phyloP scores from a whole-genome alignment of 139 green algal genomes.

The Dunaliella primolecta region DNA sequence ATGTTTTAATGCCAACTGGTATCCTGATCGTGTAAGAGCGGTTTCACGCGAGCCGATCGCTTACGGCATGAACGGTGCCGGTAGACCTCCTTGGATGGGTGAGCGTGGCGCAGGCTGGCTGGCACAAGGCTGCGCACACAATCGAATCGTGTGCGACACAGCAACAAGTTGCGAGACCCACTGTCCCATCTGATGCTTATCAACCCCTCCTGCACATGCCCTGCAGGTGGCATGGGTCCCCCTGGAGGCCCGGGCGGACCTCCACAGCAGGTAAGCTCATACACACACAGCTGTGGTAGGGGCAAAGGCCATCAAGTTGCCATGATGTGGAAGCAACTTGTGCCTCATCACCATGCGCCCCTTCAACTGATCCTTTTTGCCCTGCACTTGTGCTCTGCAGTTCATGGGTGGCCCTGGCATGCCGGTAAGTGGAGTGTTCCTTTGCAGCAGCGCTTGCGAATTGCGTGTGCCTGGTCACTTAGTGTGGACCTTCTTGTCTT shows the following conservation, averaged over 20 bases:
- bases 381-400: background rate
- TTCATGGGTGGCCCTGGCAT: background rate
- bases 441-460: too few relatives aligned
- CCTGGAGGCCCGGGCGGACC: background rate
- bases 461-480: background rate
- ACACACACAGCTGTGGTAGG: background rate
- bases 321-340: background rate
- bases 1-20: too few relatives aligned
- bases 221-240: background rate
- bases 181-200: background rate
- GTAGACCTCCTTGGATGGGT: background rate
- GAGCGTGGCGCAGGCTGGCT: background rate
- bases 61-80: too few relatives aligned
- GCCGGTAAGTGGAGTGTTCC: too few relatives aligned
- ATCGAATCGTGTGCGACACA: too few relatives aligned
- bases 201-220: background rate
- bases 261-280: background rate
- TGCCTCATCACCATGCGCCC: background rate
- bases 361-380: background rate
- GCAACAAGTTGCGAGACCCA: too few relatives aligned
- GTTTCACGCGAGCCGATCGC: too few relatives aligned
- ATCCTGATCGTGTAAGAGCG: too few relatives aligned
- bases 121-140: too few relatives aligned
- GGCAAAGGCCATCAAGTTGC: background rate
- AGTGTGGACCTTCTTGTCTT: too few relatives aligned